Conservation (phyloP, 257 asterid genomes). For the Eucommia ulmoides region DNA sequence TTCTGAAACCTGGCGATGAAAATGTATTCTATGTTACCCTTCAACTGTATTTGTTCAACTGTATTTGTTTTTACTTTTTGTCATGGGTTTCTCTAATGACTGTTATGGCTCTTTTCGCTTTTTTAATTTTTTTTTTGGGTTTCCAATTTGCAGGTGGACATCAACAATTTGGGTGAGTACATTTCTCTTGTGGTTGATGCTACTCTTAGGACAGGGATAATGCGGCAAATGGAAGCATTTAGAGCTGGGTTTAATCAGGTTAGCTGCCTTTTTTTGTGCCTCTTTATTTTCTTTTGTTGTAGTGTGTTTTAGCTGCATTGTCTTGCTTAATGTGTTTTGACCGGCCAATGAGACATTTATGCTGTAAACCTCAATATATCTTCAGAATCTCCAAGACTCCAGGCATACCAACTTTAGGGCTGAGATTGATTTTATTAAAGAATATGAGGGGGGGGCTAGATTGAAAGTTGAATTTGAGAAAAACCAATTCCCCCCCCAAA, state of each 20-base stretch:
- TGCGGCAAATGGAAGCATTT: constrained; percentile 85
- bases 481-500: too few species aligned
- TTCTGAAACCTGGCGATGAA: constrained; percentile 53
- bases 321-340: too few species aligned
- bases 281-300: too few species aligned
- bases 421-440: too few species aligned
- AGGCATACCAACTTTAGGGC: too few species aligned
- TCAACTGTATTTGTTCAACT: constrained; percentile 1
- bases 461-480: too few species aligned
- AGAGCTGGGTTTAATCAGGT: constrained; percentile 98
- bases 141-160: constrained; percentile 51
- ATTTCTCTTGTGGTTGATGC: constrained; percentile 78
- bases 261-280: constrained; percentile 1
- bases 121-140: constrained; percentile 1
- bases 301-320: too few species aligned
- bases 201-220: constrained; percentile 64
- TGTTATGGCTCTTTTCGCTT: neutral
- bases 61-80: neutral
- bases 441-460: too few species aligned
- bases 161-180: constrained; percentile 72
- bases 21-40: constrained; percentile 32
- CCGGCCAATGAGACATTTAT: too few species aligned
- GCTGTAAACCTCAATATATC: too few species aligned
- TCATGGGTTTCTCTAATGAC: too few species aligned
- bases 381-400: too few species aligned